Conservation (phyloP, 306 rosid species). For the Psophocarpus tetragonolobus region DNA sequence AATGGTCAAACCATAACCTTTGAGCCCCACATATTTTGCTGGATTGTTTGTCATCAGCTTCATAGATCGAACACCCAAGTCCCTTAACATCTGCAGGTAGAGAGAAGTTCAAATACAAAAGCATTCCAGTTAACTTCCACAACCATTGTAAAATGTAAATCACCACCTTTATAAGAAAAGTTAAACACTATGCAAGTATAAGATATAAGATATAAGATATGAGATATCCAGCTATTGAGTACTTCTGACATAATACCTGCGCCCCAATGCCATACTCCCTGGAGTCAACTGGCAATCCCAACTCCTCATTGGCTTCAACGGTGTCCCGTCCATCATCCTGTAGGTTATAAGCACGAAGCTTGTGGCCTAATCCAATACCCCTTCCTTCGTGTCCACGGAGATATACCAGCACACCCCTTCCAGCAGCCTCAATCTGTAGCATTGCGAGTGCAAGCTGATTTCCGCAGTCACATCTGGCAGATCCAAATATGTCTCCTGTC, state of each 20-base stretch:
- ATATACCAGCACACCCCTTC: slow-evolving; percentile 85
- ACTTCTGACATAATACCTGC: slow-evolving; percentile 54
- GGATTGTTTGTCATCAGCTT: slow-evolving; percentile 95
- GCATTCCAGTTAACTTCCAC: slow-evolving; percentile 1
- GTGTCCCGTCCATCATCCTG: slow-evolving; percentile 87
- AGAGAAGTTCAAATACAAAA: slow-evolving; percentile 21
- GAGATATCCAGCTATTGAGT: neutral
- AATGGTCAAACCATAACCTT: slow-evolving; percentile 80
- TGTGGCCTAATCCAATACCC: slow-evolving; percentile 98
- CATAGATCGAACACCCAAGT: slow-evolving; percentile 81
- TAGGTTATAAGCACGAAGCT: slow-evolving; percentile 88
- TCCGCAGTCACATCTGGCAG: slow-evolving; percentile 97
- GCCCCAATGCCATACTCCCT: slow-evolving; percentile 98
- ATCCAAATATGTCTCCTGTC: slow-evolving; percentile 97
- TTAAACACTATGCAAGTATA: neutral
- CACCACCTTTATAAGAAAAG: neutral
- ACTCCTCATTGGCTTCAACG: slow-evolving; percentile 92
- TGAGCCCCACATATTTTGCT: slow-evolving; percentile 73
- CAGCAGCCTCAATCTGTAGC: slow-evolving; percentile 96
- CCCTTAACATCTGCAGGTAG: slow-evolving; percentile 64
- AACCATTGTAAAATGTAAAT: neutral
- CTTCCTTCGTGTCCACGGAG: slow-evolving; percentile 97
- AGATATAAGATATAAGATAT: neutral
- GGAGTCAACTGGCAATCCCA: slow-evolving; percentile 94
- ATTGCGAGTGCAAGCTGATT: slow-evolving; percentile 86